phyloP scores from a whole-genome alignment of 495 filamentous ascomycete species.

The Xylaria flabelliformis region DNA sequence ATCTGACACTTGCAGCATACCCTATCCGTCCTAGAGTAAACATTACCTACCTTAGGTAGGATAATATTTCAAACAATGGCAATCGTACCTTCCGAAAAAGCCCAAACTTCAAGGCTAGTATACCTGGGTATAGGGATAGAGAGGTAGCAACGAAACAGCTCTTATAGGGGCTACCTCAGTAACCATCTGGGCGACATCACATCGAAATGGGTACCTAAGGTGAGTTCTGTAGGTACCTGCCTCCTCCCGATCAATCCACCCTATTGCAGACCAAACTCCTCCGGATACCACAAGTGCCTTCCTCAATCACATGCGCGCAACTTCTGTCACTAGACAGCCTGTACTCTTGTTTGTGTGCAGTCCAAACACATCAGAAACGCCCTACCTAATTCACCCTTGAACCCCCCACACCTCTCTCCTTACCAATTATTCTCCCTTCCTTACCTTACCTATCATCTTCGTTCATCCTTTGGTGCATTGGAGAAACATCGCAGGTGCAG shows the following conservation, averaged over 20 bases:
- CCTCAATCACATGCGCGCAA: slow-evolving; percentile 4
- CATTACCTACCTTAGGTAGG: not conserved
- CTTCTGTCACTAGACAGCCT: slow-evolving; percentile 1
- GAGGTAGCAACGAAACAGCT: not conserved
- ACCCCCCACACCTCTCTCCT: slow-evolving; percentile 5
- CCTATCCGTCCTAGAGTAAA: not conserved
- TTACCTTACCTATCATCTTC: not conserved
- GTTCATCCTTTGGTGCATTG: not conserved
- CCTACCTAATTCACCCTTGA: not conserved
- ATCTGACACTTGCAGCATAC: not conserved
- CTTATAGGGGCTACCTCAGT: not conserved
- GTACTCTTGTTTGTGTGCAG: slow-evolving; percentile 11
- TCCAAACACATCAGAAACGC: slow-evolving; percentile 20
- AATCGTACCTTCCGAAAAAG: not conserved
- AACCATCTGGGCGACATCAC: not conserved
- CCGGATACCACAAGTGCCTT: slow-evolving; percentile 3
- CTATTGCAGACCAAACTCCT: not conserved
- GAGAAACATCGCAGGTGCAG: slow-evolving; percentile 8
- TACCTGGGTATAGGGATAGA: not conserved
- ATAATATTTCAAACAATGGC: not conserved
- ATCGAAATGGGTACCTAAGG: not conserved
- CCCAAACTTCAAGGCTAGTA: not conserved
- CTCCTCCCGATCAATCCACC: not conserved
- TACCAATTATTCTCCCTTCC: not conserved
- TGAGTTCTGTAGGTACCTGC: not conserved